phyloP scores from a whole-genome alignment of 2,329 filamentous ascomycete species.

The Fonsecaea erecta region DNA sequence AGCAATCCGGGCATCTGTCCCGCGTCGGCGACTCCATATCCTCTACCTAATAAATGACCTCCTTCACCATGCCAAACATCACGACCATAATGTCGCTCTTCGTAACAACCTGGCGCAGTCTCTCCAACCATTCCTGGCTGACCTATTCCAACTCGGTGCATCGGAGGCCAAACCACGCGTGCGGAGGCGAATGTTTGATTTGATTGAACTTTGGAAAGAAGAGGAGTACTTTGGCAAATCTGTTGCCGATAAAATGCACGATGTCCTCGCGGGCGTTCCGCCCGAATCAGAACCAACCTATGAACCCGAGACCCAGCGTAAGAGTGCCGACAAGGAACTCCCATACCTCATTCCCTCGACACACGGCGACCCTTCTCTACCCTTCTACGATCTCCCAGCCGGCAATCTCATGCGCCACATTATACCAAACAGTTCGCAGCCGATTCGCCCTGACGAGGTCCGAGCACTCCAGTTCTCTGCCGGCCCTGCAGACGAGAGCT shows the following conservation, averaged over 20 bases:
- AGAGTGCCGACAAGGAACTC: constrained; percentile 45
- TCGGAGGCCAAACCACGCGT: constrained; percentile 65
- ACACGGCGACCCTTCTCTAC: constrained; percentile 73
- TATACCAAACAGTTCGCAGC: constrained; percentile 72
- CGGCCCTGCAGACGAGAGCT: constrained; percentile 69
- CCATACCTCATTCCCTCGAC: constrained; percentile 74
- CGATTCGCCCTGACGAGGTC: constrained; percentile 73
- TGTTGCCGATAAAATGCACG: constrained; percentile 63
- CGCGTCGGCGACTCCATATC: constrained; percentile 70
- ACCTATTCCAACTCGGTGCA: constrained; percentile 65
- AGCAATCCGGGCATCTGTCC: constrained; percentile 50
- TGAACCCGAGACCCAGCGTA: neutral
- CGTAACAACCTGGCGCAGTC: constrained; percentile 55
- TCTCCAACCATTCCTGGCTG: constrained; percentile 63
- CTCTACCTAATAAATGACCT: constrained; percentile 80
- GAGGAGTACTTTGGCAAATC: constrained; percentile 64
- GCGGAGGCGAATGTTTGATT: constrained; percentile 64
- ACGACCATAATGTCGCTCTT: constrained; percentile 50
- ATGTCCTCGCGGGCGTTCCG: constrained; percentile 36
- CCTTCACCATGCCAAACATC: constrained; percentile 68
- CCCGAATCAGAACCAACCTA: neutral
- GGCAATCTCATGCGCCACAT: constrained; percentile 80
- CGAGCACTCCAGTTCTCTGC: constrained; percentile 72
- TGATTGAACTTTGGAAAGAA: constrained; percentile 74
- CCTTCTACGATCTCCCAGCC: constrained; percentile 82